phyloP scores from a whole-genome alignment of 2,329 filamentous ascomycete species.

The Monosporascus sp. region DNA sequence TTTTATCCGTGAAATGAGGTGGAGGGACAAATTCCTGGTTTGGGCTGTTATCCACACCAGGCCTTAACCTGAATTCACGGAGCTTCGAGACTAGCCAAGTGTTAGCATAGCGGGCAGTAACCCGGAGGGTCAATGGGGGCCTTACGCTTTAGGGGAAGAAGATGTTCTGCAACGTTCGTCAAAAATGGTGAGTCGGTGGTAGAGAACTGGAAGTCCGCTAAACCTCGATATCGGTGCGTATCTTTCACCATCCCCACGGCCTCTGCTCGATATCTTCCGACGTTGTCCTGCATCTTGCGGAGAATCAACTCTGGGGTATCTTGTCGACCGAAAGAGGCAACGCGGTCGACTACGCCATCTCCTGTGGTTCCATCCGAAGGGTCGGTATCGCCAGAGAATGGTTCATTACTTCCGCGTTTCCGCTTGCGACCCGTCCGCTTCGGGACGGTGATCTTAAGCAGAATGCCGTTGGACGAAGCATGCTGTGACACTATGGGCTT shows the following conservation, averaged over 20 bases:
- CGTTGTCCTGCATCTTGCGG: slow-evolving; percentile 66
- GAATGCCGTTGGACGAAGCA: slow-evolving; percentile 71
- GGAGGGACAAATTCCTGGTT: slow-evolving; percentile 73
- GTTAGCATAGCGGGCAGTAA: slow-evolving; percentile 13
- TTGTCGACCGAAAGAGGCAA: slow-evolving; percentile 39
- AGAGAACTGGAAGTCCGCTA: slow-evolving; percentile 84
- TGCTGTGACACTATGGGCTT: slow-evolving; percentile 74
- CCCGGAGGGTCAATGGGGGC: not conserved
- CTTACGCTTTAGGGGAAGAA: slow-evolving; percentile 67
- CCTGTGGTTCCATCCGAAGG: slow-evolving; percentile 19
- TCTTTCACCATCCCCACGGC: slow-evolving; percentile 68
- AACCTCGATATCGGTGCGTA: slow-evolving; percentile 78
- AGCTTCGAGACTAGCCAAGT: slow-evolving; percentile 41
- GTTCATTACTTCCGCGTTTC: slow-evolving; percentile 68
- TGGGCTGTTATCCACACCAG: slow-evolving; percentile 52
- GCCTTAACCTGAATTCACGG: slow-evolving; percentile 60
- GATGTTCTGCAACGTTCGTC: slow-evolving; percentile 62
- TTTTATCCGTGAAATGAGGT: slow-evolving; percentile 69
- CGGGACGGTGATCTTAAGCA: slow-evolving; percentile 82
- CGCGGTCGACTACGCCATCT: slow-evolving; percentile 17
- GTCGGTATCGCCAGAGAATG: slow-evolving; percentile 48
- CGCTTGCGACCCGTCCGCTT: slow-evolving; percentile 81
- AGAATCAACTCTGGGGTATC: slow-evolving; percentile 53
- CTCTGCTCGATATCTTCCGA: slow-evolving; percentile 60
- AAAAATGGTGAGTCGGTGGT: slow-evolving; percentile 65